Percentiles rank a stretch among this genome's conserved stretches.
phyloP scores from a whole-genome alignment of 768 basidiomycete species.

The Agrocybe pediades region DNA sequence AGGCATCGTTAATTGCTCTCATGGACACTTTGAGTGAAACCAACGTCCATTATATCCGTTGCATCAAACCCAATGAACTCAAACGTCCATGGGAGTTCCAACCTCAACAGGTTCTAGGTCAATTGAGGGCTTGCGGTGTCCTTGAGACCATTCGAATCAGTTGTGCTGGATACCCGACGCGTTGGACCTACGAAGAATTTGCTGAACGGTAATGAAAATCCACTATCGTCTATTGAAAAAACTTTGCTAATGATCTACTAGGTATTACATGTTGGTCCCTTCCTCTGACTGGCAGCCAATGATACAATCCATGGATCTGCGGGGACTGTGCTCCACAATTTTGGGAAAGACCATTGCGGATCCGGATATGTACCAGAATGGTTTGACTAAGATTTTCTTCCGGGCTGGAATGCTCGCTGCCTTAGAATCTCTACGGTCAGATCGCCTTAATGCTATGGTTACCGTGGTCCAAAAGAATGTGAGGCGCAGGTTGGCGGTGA shows the following conservation, averaged over 20 bases:
- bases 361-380: constrained; percentile 95
- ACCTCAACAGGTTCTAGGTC: constrained; percentile 92
- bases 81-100: constrained; percentile 98
- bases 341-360: constrained; percentile 88
- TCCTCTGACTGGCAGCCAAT: constrained; percentile 86
- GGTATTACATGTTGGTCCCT: constrained; percentile 96
- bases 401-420: constrained; percentile 98
- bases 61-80: constrained; percentile 98
- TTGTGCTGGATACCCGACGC: constrained; percentile 97
- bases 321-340: constrained; percentile 80
- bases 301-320: constrained; percentile 81
- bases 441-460: constrained; percentile 86
- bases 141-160: constrained; percentile 98
- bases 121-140: constrained; percentile 97
- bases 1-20: constrained; percentile 86
- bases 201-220: constrained; percentile 77
- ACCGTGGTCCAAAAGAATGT: constrained; percentile 99
- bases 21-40: constrained; percentile 98
- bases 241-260: constrained; percentile 28
- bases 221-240: not conserved
- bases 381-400: constrained; percentile 98
- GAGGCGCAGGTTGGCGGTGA: constrained; percentile 81
- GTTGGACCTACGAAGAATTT: constrained; percentile 99
- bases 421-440: constrained; percentile 87
- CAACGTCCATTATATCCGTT: constrained; percentile 98